phyloP scores from a whole-genome alignment of 2,329 filamentous ascomycete species.

The Phyllosticta paracitricarpa region DNA sequence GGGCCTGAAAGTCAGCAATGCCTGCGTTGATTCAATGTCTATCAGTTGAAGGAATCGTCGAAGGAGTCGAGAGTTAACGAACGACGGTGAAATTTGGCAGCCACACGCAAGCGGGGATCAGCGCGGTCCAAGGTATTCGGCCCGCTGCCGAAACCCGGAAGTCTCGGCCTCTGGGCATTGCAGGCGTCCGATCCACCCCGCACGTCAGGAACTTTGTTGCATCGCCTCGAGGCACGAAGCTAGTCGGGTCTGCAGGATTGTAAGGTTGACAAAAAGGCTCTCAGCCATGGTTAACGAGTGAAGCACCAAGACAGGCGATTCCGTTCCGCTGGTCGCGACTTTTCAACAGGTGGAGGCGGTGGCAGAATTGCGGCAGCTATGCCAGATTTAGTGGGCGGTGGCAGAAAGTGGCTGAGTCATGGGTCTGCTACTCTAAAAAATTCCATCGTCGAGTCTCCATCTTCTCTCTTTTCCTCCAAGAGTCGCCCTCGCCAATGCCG shows the following conservation, averaged over 20 bases:
- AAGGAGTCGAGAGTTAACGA: not conserved
- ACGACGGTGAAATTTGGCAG: not conserved
- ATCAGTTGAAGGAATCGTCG: not conserved
- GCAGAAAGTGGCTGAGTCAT: constrained; percentile 7
- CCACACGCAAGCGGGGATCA: not conserved
- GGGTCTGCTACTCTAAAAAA: not conserved
- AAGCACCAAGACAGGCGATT: too few species aligned
- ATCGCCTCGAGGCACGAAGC: too few species aligned
- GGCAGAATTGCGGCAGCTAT: not conserved
- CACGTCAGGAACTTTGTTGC: too few species aligned
- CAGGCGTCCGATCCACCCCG: too few species aligned
- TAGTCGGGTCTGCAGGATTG: too few species aligned
- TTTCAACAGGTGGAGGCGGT: not conserved
- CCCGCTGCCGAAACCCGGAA: not conserved
- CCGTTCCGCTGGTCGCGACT: too few species aligned
- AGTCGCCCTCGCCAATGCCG: constrained; percentile 82
- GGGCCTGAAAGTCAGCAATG: not conserved
- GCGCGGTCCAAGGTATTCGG: not conserved
- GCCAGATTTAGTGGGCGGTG: not conserved
- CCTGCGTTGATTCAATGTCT: not conserved
- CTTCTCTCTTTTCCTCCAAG: constrained; percentile 45
- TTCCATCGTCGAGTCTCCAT: not conserved
- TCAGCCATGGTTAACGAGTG: too few species aligned
- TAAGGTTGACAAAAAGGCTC: too few species aligned
- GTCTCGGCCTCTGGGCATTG: not conserved